Base-by-base conservation (phyloP, 768 basidiomycete species). In the Lyophyllum semitale region DNA sequence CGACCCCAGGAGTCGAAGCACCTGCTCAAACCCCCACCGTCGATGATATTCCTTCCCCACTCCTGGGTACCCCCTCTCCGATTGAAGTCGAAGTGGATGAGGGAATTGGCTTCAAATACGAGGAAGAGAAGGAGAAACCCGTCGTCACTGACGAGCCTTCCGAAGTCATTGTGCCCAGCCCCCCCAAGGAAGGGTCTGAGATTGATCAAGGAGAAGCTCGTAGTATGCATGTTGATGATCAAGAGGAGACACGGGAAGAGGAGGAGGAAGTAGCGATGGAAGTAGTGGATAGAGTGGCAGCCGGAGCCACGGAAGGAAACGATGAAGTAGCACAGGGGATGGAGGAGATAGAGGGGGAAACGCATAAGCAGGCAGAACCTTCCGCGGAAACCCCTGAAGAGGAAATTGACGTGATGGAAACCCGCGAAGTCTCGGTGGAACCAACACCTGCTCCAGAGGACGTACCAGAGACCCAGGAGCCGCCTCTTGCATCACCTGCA, bases 201-300 rank as follows among this genome's bases (percentile, higher is more conserved):
- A 30, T 46, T 41, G 53, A 55, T 17, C 51, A 57, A 9, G 61
- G 59, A 52, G 62, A 61, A 11, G 53, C 58, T 25, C 48, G 48
- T n/a, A 26, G 5, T 7, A 48, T 50, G 17, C 26, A 20, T 20
- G 15, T 20, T 17, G 26, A 29, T 23, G 40, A 49, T 49, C 38
- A 51, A 37, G 55, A 54, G 8, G 56, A 53, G 18, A 13, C 57
- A 26, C 57, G 33, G 20, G 61, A 66, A 53, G 61, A 70, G 41
- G 59, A 58, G 8, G 62, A 54, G 41, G 47, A 53, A 17, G 57
- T 52, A 44, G 54, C 51, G 38, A 23, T 13, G 18, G n/a, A n/a
- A 4, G 37, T 18, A 9, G 37, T n/a, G 9, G 11, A 2, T 20
- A 62, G 54, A 38, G 46, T 42, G 25, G 48, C 27, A 2, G 58